phyloP scores from a whole-genome alignment of 2,329 filamentous ascomycete species.

The Tolypocladium endophyticum region DNA sequence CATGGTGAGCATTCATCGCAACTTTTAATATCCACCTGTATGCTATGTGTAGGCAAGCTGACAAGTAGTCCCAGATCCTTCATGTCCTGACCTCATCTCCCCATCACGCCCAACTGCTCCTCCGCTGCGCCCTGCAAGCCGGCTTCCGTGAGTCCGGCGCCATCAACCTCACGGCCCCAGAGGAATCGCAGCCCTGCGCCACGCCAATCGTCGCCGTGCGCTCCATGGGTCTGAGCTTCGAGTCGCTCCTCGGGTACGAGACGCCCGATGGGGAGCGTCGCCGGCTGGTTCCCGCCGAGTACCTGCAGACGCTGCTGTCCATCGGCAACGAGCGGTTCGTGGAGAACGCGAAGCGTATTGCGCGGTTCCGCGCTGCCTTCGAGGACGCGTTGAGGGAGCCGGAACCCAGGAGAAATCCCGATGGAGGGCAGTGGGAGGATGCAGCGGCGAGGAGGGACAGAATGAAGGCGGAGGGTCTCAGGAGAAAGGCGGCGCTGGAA shows the following conservation, averaged over 20 bases:
- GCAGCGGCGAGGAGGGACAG: conserved; percentile 38
- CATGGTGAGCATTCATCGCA: conserved; percentile 57
- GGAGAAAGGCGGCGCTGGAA: conserved; percentile 33
- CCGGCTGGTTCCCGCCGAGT: conserved; percentile 51
- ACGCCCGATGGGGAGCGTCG: conserved; percentile 23
- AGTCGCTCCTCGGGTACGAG: conserved; percentile 63
- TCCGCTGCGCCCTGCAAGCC: conserved; percentile 65
- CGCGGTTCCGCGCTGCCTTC: conserved; percentile 49
- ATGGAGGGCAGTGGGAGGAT: conserved; percentile 44
- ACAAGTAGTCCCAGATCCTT: conserved; percentile 55
- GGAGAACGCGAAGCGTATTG: conserved; percentile 58
- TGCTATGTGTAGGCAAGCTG: neutral
- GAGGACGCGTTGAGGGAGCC: conserved; percentile 18
- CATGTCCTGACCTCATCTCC: conserved; percentile 74
- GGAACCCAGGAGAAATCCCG: conserved; percentile 14
- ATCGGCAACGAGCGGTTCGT: conserved; percentile 67
- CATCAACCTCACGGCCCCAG: conserved; percentile 44
- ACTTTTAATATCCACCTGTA: neutral
- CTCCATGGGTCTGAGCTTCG: conserved; percentile 71
- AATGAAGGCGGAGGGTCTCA: conserved; percentile 48
- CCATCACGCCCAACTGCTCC: conserved; percentile 61
- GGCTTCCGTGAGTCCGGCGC: conserved; percentile 89
- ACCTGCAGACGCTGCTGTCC: conserved; percentile 55
- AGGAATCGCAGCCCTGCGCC: conserved; percentile 17
- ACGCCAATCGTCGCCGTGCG: conserved; percentile 75